Conservation (phyloP, 225 moss, liverwort and hornwort species). For the Marchantia polymorpha region DNA sequence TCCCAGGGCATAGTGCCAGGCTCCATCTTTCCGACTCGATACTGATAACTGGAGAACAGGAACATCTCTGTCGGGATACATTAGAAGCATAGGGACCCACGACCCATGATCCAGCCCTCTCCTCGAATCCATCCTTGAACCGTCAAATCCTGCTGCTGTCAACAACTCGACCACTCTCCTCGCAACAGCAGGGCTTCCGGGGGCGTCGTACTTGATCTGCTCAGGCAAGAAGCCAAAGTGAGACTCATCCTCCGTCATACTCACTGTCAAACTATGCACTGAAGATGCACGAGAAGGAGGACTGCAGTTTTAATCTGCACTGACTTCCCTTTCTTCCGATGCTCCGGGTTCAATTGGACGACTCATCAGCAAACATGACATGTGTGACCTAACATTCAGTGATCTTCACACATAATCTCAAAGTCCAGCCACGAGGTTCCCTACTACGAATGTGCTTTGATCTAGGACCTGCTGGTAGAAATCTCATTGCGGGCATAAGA, state of each 20-base stretch:
- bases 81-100: slow-evolving; percentile 67
- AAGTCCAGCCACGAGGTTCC: no score
- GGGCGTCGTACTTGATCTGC: slow-evolving; percentile 69
- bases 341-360: no score
- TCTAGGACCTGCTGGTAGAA: no score
- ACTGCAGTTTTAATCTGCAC: no score
- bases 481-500: no score
- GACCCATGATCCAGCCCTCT: slow-evolving; percentile 90
- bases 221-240: background rate
- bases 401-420: no score
- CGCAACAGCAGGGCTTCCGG: slow-evolving; percentile 69
- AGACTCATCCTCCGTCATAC: background rate
- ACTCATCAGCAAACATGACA: no score
- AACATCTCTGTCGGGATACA: slow-evolving; percentile 68
- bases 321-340: no score
- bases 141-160: slow-evolving; percentile 60
- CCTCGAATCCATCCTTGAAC: slow-evolving; percentile 49
- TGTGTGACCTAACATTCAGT: no score
- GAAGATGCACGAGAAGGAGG: no score
- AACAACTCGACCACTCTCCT: slow-evolving; percentile 59
- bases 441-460: no score
- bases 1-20: slow-evolving; percentile 67
- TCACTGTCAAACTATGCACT: no score
- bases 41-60: slow-evolving; percentile 78
- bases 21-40: slow-evolving; percentile 48